Base-by-base conservation (phyloP, 2,329 filamentous ascomycete genomes). In the Paraphoma sp. region DNA sequence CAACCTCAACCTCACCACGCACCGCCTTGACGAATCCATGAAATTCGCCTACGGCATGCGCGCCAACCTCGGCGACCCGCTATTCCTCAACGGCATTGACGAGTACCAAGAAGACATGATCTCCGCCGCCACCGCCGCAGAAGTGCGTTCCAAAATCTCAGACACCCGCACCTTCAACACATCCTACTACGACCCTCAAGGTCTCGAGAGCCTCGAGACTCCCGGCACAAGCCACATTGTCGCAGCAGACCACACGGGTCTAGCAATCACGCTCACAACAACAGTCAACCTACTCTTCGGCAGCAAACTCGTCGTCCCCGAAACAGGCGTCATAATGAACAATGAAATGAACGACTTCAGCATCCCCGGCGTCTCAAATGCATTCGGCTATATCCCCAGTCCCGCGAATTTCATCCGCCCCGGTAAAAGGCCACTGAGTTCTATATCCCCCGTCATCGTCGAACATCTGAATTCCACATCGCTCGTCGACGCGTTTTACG, bases 261-360 rank as follows among this genome's bases (percentile, higher is more conserved):
- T 97, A 74, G 87, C 92, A 2, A 84, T 96, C 36, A 89, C 90
- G 1, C 82, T 93, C 11, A 97, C 93, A 0, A 95, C 92, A 0
- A 97, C 94, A 0, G 82, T 97, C 54, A 97, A 97, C 76, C 82
- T 95, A 4, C 82, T 95, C 3, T 98, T 96, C 67, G 94, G 94
- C 45, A 89, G 88, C 29, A 83, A 87, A 17, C 76, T 96, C 61
- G 87, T 96, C 77, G 89, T 94, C 0, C 91, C 92, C 0, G 84
- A 89, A 65, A 93, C 92, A 0, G 93, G 93, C 16, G 84, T 97
- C 55, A 91, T 96, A 53, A 86, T 96, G 80, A 76, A 82, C 74
- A 80, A 82, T 60, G 80, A 80, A 54, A 79, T 79, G 76, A 77
- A 77, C 59, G 72, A 74, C 48, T 97, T 97, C 80, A 92, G 89